A percentile compares a stretch with the other conserved stretches of the same genome.
These are phyloP conservation scores for Neofusicoccum ribis DNA, from an alignment of 2,329 filamentous ascomycete species.

Conservation along the genomic window DNA sequence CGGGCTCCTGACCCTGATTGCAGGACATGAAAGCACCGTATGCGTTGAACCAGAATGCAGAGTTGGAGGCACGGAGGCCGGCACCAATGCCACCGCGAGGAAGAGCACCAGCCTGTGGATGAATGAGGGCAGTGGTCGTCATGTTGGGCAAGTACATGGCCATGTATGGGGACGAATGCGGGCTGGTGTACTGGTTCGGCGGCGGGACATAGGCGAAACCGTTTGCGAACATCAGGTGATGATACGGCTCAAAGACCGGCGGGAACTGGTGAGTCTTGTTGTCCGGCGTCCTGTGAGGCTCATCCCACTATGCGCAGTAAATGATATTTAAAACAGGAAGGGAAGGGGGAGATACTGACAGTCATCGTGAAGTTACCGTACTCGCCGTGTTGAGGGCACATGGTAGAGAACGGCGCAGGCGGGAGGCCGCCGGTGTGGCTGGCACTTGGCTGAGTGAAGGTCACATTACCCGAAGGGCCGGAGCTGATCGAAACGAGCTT, in stretches of 20 bases:
- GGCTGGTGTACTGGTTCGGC: slow-evolving; percentile 45
- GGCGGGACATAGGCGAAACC: slow-evolving; percentile 52
- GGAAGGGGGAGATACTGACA: slow-evolving; percentile 23
- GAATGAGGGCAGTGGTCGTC: slow-evolving; percentile 29
- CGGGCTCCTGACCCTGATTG: slow-evolving; percentile 34
- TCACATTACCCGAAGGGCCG: too few relatives aligned
- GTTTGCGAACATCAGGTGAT: slow-evolving; percentile 53
- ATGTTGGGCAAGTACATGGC: slow-evolving; percentile 48
- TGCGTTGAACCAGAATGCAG: slow-evolving; percentile 54
- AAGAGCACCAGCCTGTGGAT: slow-evolving; percentile 35
- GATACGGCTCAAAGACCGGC: slow-evolving; percentile 50
- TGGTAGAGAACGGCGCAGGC: neutral
- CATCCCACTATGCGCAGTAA: slow-evolving; percentile 30
- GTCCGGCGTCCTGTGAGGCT: slow-evolving; percentile 32
- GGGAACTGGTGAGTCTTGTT: slow-evolving; percentile 34
- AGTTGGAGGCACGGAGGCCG: slow-evolving; percentile 43
- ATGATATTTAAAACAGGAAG: slow-evolving; percentile 31
- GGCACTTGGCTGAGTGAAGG: neutral
- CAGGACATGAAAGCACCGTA: slow-evolving; percentile 50
- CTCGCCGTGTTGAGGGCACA: slow-evolving; percentile 34
- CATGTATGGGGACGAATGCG: slow-evolving; percentile 48
- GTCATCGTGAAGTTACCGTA: slow-evolving; percentile 44
- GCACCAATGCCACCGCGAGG: slow-evolving; percentile 50
- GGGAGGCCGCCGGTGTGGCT: neutral
- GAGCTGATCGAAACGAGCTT: too few relatives aligned